Conservation (phyloP, 2,329 filamentous ascomycete species). For the Zopfia rhizophila region DNA sequence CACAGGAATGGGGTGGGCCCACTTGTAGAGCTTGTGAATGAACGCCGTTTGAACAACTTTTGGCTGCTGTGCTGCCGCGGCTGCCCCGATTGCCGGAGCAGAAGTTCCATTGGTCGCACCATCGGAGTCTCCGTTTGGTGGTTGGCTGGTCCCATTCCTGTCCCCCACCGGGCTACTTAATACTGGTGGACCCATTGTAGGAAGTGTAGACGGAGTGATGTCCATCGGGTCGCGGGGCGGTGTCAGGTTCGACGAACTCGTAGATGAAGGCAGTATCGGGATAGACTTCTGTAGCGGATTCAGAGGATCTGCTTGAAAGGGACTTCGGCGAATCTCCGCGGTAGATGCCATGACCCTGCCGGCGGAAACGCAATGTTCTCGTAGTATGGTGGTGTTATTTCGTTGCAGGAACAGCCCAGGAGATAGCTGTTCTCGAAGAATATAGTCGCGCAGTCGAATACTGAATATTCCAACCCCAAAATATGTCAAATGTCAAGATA, state of each 20-base stretch:
- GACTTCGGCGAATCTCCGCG: slow-evolving; percentile 57
- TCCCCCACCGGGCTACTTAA: slow-evolving; percentile 62
- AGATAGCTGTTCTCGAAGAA: not conserved
- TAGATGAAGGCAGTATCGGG: slow-evolving; percentile 62
- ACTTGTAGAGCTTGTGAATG: slow-evolving; percentile 99
- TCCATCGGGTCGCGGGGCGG: slow-evolving; percentile 66
- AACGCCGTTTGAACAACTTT: slow-evolving; percentile 99
- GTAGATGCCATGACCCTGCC: slow-evolving; percentile 55
- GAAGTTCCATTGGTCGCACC: slow-evolving; percentile 54
- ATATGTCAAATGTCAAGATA: not conserved
- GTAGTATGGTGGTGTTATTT: slow-evolving; percentile 17
- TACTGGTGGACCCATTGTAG: slow-evolving; percentile 60
- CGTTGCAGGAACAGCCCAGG: slow-evolving; percentile 3
- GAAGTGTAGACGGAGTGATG: slow-evolving; percentile 59
- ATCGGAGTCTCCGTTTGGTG: slow-evolving; percentile 41
- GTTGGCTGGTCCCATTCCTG: slow-evolving; percentile 44
- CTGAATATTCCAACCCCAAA: not conserved
- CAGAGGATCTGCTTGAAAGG: slow-evolving; percentile 54
- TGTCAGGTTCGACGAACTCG: slow-evolving; percentile 51
- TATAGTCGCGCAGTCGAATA: not conserved
- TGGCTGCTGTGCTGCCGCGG: slow-evolving; percentile 85
- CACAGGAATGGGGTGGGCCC: slow-evolving; percentile 49
- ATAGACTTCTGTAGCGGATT: slow-evolving; percentile 62
- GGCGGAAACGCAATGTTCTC: slow-evolving; percentile 5
- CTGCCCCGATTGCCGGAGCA: slow-evolving; percentile 64